phyloP scores from a whole-genome alignment of 345 rosid genomes.

The Sisymbrium altissimum region DNA sequence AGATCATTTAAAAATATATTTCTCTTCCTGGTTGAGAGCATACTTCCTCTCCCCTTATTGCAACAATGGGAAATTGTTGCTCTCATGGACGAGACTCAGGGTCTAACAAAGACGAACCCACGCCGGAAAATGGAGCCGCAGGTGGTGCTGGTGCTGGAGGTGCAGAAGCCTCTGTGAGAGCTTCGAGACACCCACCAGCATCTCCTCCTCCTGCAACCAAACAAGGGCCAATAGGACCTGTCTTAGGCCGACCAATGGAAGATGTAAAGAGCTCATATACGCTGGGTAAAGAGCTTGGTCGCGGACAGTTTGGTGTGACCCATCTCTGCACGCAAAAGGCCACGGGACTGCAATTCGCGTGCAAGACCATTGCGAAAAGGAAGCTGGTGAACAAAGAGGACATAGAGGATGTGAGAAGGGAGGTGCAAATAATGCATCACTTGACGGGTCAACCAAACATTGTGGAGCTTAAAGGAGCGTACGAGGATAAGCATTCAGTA shows the following conservation, averaged over 20 bases:
- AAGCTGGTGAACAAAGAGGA: conserved; percentile 88
- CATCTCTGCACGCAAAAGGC: conserved; percentile 74
- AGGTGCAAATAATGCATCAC: conserved; percentile 94
- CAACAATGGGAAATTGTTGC: conserved; percentile 79
- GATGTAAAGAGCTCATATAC: conserved; percentile 63
- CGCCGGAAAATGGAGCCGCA: conserved; percentile 29
- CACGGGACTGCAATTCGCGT: conserved; percentile 74
- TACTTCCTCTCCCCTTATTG: conserved; percentile 31
- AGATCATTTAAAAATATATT: not conserved
- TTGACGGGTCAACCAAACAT: conserved; percentile 83
- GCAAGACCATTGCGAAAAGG: conserved; percentile 88
- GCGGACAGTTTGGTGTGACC: conserved; percentile 90
- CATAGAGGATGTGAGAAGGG: conserved; percentile 85
- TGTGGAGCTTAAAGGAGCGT: conserved; percentile 93
- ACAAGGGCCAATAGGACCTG: conserved; percentile 57
- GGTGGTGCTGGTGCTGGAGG: not conserved
- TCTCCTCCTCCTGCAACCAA: conserved; percentile 39
- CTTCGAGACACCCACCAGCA: conserved; percentile 26
- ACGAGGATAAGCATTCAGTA: conserved; percentile 87
- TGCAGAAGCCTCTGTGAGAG: conserved; percentile 13
- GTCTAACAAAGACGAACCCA: conserved; percentile 28
- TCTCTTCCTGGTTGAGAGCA: conserved; percentile 18
- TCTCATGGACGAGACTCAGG: conserved; percentile 43
- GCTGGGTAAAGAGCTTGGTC: conserved; percentile 81
- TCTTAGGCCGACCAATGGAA: conserved; percentile 90